phyloP scores from a whole-genome alignment of 208 protist genomes.

The Trypanosoma grayi region DNA sequence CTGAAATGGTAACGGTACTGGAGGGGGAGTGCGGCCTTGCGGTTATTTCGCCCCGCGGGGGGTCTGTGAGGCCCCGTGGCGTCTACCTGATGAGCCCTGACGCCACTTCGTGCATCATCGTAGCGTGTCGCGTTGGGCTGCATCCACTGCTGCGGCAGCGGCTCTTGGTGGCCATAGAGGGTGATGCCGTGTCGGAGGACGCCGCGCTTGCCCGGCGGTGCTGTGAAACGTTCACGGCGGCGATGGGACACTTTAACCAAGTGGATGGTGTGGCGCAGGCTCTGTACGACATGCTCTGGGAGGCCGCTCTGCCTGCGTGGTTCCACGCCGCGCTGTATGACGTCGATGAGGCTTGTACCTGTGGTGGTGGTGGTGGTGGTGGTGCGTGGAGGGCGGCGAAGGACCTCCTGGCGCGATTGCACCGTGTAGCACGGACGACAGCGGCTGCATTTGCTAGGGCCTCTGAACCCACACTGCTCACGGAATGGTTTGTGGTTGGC shows the following conservation, averaged over 20 bases:
- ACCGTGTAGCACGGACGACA: not conserved
- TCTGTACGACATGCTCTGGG: constrained; percentile 40
- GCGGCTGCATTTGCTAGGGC: not conserved
- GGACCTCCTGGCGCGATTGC: not conserved
- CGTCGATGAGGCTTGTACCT: not conserved
- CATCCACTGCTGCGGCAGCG: constrained; percentile 14
- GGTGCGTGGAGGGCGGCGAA: too few species aligned
- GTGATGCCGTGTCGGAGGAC: not conserved
- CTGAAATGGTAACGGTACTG: constrained; percentile 31
- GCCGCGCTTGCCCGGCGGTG: not conserved
- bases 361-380: not conserved
- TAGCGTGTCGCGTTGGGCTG: constrained; percentile 47
- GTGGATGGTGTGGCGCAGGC: constrained; percentile 9
- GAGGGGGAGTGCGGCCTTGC: constrained; percentile 41
- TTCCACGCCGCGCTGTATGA: constrained; percentile 23
- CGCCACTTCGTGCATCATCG: constrained; percentile 55
- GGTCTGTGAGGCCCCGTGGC: not conserved
- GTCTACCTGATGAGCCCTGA: constrained; percentile 47
- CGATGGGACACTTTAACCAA: constrained; percentile 52
- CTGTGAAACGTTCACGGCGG: constrained; percentile 26
- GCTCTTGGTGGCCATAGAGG: not conserved
- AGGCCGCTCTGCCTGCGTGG: constrained; percentile 45
- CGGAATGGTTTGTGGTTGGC: constrained; percentile 71
- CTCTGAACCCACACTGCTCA: constrained; percentile 24
- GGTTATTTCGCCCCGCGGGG: constrained; percentile 4